These are phyloP conservation scores for Warburgia ugandensis DNA, from an alignment of 164 flowering plant species.

Conservation along the genomic window DNA sequence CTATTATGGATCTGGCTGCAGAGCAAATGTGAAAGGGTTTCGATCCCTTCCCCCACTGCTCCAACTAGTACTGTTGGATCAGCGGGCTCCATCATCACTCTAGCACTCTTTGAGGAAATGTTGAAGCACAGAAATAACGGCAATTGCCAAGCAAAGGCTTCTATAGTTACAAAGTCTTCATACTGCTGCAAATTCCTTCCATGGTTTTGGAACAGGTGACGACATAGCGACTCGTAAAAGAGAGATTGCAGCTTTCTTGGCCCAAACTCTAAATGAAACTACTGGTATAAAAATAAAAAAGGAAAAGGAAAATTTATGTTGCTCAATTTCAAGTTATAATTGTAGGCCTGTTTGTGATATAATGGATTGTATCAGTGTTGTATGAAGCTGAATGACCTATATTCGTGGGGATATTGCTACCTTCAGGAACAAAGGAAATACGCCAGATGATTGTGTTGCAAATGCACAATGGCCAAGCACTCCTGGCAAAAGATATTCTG, in stretches of 20 bases:
- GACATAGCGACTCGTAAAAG: conserved; percentile 18
- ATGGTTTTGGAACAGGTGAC: conserved; percentile 31
- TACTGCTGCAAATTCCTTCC: conserved; percentile 33
- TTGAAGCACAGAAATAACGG: background rate
- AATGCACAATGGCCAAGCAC: conserved; percentile 12
- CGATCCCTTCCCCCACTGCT: background rate
- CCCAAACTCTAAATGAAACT: conserved; percentile 13
- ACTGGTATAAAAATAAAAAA: no score
- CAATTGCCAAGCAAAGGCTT: conserved; percentile 13
- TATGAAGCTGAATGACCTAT: conserved; percentile 15
- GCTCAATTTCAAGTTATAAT: background rate
- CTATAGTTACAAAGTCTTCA: conserved; percentile 38
- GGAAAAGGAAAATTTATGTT: background rate
- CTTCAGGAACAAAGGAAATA: conserved; percentile 8
- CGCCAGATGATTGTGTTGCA: conserved; percentile 8
- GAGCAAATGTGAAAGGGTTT: no score
- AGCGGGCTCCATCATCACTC: background rate
- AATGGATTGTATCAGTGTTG: background rate
- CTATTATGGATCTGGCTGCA: no score
- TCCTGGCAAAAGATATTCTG: background rate
- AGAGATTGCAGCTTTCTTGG: conserved; percentile 15
- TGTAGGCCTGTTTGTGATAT: background rate
- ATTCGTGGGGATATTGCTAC: conserved; percentile 26
- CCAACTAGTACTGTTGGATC: no score
- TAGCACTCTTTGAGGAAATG: background rate